A percentile compares a stretch with the other conserved stretches of the same genome.
phyloP scores from a whole-genome alignment of 805 yeast species.

The Scheffersomyces spartinae region DNA sequence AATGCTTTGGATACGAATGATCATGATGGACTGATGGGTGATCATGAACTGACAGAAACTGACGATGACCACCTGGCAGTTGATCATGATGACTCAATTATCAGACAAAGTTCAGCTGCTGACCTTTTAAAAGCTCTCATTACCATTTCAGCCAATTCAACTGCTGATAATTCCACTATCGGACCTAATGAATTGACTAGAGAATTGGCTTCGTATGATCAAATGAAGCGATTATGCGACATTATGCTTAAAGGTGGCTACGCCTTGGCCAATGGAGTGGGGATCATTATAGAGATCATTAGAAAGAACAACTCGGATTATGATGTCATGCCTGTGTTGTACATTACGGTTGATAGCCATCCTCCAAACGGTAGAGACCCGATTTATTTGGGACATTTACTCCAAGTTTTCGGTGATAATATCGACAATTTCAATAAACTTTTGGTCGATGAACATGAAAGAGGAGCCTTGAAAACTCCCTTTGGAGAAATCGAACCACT shows the following conservation, averaged over 20 bases:
- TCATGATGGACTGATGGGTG: conserved; percentile 4
- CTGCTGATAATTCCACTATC: conserved; percentile 33
- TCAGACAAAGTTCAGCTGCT: conserved; percentile 31
- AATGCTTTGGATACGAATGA: conserved; percentile 16
- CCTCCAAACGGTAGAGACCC: conserved; percentile 39
- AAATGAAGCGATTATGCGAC: conserved; percentile 22
- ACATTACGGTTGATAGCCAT: conserved; percentile 32
- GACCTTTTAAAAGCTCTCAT: conserved; percentile 34
- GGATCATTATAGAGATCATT: conserved; percentile 34
- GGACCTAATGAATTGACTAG: conserved; percentile 37
- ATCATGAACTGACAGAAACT: conserved; percentile 2
- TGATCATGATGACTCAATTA: conserved; percentile 11
- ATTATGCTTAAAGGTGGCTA: conserved; percentile 36
- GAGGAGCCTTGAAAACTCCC: conserved; percentile 45
- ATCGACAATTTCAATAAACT: conserved; percentile 25
- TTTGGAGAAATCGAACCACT: conserved; percentile 48
- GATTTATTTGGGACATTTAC: conserved; percentile 31
- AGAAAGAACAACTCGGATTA: conserved; percentile 35
- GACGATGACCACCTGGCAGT: conserved; percentile 7
- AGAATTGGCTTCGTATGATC: conserved; percentile 27
- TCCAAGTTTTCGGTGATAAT: conserved; percentile 26
- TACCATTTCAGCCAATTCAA: conserved; percentile 34
- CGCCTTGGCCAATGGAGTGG: conserved; percentile 38
- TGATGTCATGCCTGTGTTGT: conserved; percentile 32
- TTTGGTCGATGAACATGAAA: conserved; percentile 17